Conservation (phyloP, 2,329 filamentous ascomycete species). For the Beauveria varroae region DNA sequence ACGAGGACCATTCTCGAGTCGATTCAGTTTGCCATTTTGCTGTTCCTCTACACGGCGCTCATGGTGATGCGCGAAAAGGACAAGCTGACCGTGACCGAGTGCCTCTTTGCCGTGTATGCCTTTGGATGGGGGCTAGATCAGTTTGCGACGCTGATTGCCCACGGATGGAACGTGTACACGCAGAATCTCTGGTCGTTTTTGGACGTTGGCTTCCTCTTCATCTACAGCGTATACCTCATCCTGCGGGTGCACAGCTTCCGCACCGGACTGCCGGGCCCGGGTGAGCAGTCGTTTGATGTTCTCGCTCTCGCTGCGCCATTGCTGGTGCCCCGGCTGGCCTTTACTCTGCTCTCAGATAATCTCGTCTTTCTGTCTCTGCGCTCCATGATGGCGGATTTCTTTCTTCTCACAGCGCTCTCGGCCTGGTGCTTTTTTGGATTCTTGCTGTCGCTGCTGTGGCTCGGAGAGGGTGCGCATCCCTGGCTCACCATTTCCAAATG, state of each 20-base stretch:
- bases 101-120: constrained; percentile 64
- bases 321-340: constrained; percentile 69
- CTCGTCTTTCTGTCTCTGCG: constrained; percentile 74
- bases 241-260: constrained; percentile 60
- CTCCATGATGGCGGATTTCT: constrained; percentile 81
- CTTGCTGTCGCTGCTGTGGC: constrained; percentile 70
- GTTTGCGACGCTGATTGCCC: constrained; percentile 67
- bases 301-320: constrained; percentile 74
- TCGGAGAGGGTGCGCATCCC: constrained; percentile 56
- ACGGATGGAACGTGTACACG: constrained; percentile 72
- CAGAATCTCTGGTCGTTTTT: constrained; percentile 87
- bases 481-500: constrained; percentile 67
- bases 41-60: constrained; percentile 61
- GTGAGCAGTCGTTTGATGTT: constrained; percentile 66
- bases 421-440: constrained; percentile 82
- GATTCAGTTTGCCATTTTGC: constrained; percentile 62
- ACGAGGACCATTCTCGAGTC: constrained; percentile 71
- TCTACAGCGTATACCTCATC: constrained; percentile 62
- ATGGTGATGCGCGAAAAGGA: constrained; percentile 62
- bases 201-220: constrained; percentile 67
- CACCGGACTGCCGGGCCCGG: constrained; percentile 37
- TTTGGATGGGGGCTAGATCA: constrained; percentile 76
- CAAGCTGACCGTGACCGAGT: constrained; percentile 49
- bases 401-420: constrained; percentile 65
- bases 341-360: constrained; percentile 77